Evolutionary conservation across 2,329 filamentous ascomycete species (phyloP).

Genomic region (Davidsoniella eucalypti): DNA sequence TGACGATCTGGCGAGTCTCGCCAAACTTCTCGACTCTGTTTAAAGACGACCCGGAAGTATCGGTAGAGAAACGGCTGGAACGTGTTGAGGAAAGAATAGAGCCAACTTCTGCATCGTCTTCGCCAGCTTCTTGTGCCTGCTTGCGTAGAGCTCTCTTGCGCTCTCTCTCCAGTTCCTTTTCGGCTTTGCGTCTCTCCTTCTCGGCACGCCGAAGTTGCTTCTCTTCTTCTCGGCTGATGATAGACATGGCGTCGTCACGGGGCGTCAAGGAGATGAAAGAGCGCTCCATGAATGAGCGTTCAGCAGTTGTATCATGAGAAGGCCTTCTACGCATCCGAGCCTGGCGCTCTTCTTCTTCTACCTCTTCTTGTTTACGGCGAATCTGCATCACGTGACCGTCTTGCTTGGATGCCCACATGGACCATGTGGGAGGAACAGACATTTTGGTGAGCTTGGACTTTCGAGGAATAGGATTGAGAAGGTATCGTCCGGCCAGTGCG

Average conservation of each 20-base stretch:
- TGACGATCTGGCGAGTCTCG: constrained; percentile 6
- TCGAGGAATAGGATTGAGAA: constrained; percentile 18
- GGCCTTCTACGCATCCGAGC: constrained; percentile 1
- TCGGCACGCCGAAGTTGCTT: background rate
- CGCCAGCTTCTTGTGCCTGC: background rate
- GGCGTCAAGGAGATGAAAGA: too few relatives aligned
- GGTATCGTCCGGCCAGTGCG: constrained; percentile 58
- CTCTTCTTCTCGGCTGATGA: background rate
- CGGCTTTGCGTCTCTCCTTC: constrained; percentile 7
- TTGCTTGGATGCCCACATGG: constrained; percentile 74
- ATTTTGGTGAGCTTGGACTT: constrained; percentile 11
- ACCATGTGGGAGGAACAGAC: constrained; percentile 36
- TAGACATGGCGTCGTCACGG: too few relatives aligned
- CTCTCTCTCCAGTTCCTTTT: constrained; percentile 8
- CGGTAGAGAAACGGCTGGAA: constrained; percentile 9
- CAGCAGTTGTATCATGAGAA: constrained; percentile 3
- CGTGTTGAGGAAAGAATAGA: constrained; percentile 8
- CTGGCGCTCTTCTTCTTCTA: constrained; percentile 15
- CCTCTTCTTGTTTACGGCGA: constrained; percentile 33
- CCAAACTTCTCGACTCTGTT: background rate
- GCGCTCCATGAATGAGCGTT: constrained; percentile 3
- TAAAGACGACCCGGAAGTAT: constrained; percentile 5
- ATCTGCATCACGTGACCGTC: constrained; percentile 57
- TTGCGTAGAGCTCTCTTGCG: constrained; percentile 10
- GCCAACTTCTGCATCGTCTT: background rate